A percentile compares a stretch with the other conserved stretches of the same genome.
Evolutionary conservation across 495 filamentous ascomycete species (phyloP).

Genomic region (Podospora fimiseda): DNA sequence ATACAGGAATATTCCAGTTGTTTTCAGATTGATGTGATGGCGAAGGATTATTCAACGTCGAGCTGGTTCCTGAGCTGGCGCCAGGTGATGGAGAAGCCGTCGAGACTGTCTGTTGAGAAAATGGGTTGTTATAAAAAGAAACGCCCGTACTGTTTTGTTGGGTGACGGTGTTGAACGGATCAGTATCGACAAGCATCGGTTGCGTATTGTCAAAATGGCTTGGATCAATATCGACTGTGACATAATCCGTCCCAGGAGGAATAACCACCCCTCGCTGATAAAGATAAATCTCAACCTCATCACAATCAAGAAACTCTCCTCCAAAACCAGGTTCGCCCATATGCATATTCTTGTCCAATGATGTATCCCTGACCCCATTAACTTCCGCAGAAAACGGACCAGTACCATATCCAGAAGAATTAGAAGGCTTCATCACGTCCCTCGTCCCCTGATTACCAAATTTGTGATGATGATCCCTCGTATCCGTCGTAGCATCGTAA

Average conservation of each 20-base stretch:
- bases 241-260: conserved; percentile 45
- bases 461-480: conserved; percentile 12
- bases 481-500: conserved; percentile 34
- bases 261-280: conserved; percentile 52
- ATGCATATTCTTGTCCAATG: conserved; percentile 36
- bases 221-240: conserved; percentile 43
- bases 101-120: background rate
- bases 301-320: conserved; percentile 67
- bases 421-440: conserved; percentile 27
- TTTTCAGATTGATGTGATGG: background rate
- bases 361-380: conserved; percentile 18
- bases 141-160: background rate
- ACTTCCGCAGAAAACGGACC: conserved; percentile 33
- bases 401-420: conserved; percentile 33
- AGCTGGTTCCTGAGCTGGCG: background rate
- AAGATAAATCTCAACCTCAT: conserved; percentile 67
- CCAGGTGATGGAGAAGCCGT: background rate
- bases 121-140: background rate
- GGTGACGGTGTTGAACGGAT: background rate
- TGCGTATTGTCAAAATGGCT: conserved; percentile 23
- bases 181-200: background rate
- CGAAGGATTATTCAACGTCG: background rate
- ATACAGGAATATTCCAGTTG: background rate
- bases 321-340: conserved; percentile 45
- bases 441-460: conserved; percentile 29